Conservation (phyloP, 2,329 filamentous ascomycete species). For the Sporothrix euskadiensis region DNA sequence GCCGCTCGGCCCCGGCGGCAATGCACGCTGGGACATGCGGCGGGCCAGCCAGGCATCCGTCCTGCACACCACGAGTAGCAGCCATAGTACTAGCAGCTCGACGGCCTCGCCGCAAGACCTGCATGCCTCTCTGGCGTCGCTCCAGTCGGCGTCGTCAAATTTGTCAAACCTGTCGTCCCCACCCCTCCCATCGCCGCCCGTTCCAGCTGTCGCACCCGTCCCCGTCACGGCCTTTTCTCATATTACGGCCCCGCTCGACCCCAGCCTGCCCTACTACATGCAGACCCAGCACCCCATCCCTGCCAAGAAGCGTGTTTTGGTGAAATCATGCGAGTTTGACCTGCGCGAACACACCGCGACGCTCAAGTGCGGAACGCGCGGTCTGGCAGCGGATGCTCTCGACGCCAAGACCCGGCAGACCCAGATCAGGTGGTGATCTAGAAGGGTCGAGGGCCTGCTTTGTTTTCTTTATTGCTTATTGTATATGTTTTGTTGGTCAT, state of each 20-base stretch:
- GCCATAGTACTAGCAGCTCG: background rate
- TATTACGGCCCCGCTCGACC: background rate
- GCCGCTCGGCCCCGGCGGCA: constrained; percentile 47
- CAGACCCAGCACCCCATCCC: constrained; percentile 43
- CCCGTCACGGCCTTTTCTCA: background rate
- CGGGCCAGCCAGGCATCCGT: constrained; percentile 34
- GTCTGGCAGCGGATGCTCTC: constrained; percentile 48
- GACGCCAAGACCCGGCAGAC: constrained; percentile 52
- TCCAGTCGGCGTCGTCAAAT: background rate
- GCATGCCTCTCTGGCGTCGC: background rate
- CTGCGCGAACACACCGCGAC: constrained; percentile 53
- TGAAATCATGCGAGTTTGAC: constrained; percentile 59
- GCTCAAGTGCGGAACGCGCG: constrained; percentile 56
- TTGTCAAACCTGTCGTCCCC: background rate
- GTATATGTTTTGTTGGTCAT: background rate
- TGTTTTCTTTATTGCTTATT: background rate
- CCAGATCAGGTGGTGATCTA: constrained; percentile 50
- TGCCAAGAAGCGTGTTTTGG: constrained; percentile 57
- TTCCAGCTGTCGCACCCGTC: background rate
- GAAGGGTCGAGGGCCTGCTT: background rate
- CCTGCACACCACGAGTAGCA: constrained; percentile 9
- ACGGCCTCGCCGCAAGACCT: background rate
- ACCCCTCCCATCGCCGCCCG: background rate
- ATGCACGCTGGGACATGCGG: constrained; percentile 45
- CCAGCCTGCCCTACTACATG: constrained; percentile 27